phyloP scores from a whole-genome alignment of 371 early-diverging fungal genomes.

The Encephalitozoon intestinalis region DNA sequence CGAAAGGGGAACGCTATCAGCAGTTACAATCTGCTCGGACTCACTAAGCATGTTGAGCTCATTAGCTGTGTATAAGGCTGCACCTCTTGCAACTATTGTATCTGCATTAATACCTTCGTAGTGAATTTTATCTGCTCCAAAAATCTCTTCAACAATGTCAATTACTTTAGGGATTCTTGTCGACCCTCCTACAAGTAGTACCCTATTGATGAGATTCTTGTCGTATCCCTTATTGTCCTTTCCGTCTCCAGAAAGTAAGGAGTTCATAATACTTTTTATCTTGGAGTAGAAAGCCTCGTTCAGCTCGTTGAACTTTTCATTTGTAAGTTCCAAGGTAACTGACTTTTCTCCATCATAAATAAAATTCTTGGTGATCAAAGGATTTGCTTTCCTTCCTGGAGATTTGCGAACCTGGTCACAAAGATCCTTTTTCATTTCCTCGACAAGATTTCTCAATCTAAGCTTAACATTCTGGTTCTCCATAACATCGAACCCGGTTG shows the following conservation, averaged over 20 bases:
- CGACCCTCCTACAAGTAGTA: conserved; percentile 96
- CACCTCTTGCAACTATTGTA: conserved; percentile 92
- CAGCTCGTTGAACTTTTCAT: conserved; percentile 90
- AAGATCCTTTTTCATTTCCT: conserved; percentile 39
- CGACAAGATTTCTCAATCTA: conserved; percentile 62
- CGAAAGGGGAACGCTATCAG: conserved; percentile 78
- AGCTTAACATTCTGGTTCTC: conserved; percentile 60
- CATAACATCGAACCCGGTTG: conserved; percentile 22
- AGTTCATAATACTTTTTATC: conserved; percentile 76
- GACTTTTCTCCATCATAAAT: conserved; percentile 33
- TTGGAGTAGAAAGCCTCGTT: conserved; percentile 85
- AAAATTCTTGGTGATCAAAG: conserved; percentile 17
- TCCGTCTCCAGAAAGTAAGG: conserved; percentile 11
- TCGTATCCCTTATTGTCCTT: conserved; percentile 13
- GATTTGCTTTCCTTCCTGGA: conserved; percentile 9
- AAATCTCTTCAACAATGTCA: conserved; percentile 84
- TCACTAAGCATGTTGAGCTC: conserved; percentile 69
- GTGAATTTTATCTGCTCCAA: conserved; percentile 64
- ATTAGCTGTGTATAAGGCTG: conserved; percentile 89
- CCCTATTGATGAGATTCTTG: conserved; percentile 68
- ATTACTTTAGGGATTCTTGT: conserved; percentile 99
- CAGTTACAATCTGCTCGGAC: conserved; percentile 69
- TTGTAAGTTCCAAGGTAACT: conserved; percentile 72
- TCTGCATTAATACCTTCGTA: conserved; percentile 46
- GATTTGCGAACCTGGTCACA: conserved; percentile 36